Base-by-base conservation (phyloP, 805 yeast genomes). In the Yueomyces sinensis region DNA sequence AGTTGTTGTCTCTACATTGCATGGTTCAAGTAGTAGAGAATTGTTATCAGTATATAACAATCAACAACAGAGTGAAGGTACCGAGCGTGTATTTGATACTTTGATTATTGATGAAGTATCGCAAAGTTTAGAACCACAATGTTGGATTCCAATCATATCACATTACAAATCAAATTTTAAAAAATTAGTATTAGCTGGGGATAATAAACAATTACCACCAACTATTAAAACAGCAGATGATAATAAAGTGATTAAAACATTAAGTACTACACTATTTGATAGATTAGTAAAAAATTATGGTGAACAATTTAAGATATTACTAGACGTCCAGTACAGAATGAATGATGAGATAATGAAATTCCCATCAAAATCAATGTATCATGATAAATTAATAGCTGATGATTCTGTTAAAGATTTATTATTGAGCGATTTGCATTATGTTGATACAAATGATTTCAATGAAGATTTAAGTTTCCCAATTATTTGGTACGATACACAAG, bases 31-130 rank as follows among this genome's bases (percentile, higher is more conserved):
- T 9, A 65, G 84, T 0, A 63, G 75, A 45, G 86, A 80, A 32
- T 56, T 86, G 9, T 62, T 70, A n/a, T 63, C 70, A 3, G 58
- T 75, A 29, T 70, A 72, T 23, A 44, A 42, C 25, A 54, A 51
- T 2, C 43, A 38, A 1, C n/a, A n/a, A n/a, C n/a, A n/a, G n/a
- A n/a, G n/a, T n/a, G n/a, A n/a, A n/a, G 24, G 24, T 22, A n/a
- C 13, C 5, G 50, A 58, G 4, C 52, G 56, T 23, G 50, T 75
- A 11, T 83, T 89, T 49, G 83, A 82, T 42, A 74, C 94, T 0
- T 63, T 89, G 23, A 81, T 91, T 11, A 87, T 89, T 25, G 98
- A 89, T 58, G 98, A 89, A 56, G 95, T 89, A 0, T 84, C 96
- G 0, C 98, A 89, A 54, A 70, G 95, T 9, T 58, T 89, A 36